phyloP scores from a whole-genome alignment of 305 asterid species.

The Fraxinus angustifolia region DNA sequence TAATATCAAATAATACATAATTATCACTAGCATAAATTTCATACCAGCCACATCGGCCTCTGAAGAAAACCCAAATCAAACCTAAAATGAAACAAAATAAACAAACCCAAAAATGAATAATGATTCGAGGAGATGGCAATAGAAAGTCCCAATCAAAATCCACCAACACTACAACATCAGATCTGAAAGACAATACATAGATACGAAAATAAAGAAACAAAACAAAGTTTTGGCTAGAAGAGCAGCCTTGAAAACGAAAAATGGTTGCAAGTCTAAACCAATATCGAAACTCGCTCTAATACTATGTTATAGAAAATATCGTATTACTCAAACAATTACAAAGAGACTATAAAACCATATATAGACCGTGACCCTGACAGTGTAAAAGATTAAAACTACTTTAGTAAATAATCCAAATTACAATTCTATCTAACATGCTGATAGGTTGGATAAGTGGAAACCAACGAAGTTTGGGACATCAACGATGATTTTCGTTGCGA shows the following conservation, averaged over 20 bases:
- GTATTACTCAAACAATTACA: not conserved
- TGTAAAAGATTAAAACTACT: not conserved
- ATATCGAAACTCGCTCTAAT: not conserved
- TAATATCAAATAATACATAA: too few species aligned
- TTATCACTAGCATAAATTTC: not conserved
- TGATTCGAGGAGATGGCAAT: not conserved
- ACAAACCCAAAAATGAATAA: not conserved
- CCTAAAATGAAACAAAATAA: not conserved
- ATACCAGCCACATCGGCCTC: not conserved
- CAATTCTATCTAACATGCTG: not conserved
- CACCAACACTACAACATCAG: not conserved
- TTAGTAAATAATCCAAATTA: not conserved
- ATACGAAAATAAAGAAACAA: not conserved
- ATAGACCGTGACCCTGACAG: not conserved
- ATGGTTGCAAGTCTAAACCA: not conserved
- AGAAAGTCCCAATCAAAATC: not conserved
- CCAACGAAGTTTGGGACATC: not conserved
- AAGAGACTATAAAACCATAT: not conserved
- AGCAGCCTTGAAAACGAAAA: not conserved
- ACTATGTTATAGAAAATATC: not conserved
- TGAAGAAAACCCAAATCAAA: not conserved
- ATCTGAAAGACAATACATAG: not conserved
- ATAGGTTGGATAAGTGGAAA: not conserved
- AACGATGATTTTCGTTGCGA: not conserved
- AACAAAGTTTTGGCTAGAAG: not conserved